phyloP scores from a whole-genome alignment of 306 rosid species.

The Ormosia semicastrata region DNA sequence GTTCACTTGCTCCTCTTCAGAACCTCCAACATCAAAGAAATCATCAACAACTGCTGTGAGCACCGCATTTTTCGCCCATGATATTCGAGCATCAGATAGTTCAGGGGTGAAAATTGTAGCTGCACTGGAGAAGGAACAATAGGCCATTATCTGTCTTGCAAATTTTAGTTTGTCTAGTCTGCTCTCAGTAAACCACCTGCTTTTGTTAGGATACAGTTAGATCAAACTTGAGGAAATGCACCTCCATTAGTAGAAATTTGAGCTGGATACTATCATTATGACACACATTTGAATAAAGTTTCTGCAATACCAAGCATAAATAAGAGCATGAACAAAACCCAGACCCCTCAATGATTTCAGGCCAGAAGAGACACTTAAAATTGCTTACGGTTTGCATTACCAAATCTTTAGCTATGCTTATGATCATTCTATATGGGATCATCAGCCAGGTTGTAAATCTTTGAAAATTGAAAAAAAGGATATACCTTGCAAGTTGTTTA shows the following conservation, averaged over 20 bases:
- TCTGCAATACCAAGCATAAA: neutral
- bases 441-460: neutral
- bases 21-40: conserved; percentile 76
- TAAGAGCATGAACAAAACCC: neutral
- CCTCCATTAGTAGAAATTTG: neutral
- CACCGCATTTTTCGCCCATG: conserved; percentile 79
- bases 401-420: neutral
- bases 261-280: neutral
- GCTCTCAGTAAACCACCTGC: conserved; percentile 72
- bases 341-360: conserved; percentile 2
- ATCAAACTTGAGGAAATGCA: conserved; percentile 4
- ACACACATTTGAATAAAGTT: neutral
- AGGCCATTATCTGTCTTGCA: conserved; percentile 76
- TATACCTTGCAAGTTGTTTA: conserved; percentile 57
- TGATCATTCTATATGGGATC: neutral
- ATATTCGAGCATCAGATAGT: conserved; percentile 72
- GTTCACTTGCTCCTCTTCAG: conserved; percentile 64
- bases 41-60: conserved; percentile 85
- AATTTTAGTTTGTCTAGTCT: conserved; percentile 71
- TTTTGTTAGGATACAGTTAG: neutral
- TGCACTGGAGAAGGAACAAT: conserved; percentile 72
- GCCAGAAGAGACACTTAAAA: neutral
- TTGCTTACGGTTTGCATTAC: neutral
- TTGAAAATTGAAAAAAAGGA: neutral
- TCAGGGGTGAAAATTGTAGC: conserved; percentile 64